These are phyloP conservation scores for Funneliformis mosseae DNA, from an alignment of 192 early-diverging fungal genomes.

Conservation along the genomic window DNA sequence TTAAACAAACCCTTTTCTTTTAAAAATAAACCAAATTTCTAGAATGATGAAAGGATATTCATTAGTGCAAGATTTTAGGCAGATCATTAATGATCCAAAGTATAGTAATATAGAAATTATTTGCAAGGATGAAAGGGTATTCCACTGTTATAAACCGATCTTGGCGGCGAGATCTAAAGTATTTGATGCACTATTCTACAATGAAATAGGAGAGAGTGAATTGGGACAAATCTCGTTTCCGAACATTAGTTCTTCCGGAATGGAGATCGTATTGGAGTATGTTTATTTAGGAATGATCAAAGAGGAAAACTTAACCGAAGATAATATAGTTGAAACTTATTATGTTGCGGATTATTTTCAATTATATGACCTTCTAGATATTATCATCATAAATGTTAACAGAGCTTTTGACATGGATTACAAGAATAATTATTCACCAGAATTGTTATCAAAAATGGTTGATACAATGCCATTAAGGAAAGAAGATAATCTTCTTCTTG, in stretches of 20 bases:
- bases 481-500: background rate
- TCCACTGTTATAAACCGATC: background rate
- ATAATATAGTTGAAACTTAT: slow-evolving; percentile 21
- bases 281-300: background rate
- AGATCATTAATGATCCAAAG: background rate
- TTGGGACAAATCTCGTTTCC: slow-evolving; percentile 16
- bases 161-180: slow-evolving; percentile 22
- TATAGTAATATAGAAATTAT: slow-evolving; percentile 24
- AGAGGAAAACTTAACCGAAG: background rate
- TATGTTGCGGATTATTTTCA: slow-evolving; percentile 28
- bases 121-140: background rate
- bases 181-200: slow-evolving; percentile 11
- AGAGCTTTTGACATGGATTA: background rate
- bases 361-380: slow-evolving; percentile 4
- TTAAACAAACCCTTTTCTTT: no score
- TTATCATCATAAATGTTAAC: background rate
- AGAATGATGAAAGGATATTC: background rate
- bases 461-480: background rate
- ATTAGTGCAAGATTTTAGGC: background rate
- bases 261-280: slow-evolving; percentile 22
- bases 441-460: background rate
- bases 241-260: background rate
- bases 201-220: slow-evolving; percentile 16
- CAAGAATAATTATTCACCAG: background rate
- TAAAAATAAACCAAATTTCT: no score